Evolutionary conservation across 495 filamentous ascomycete genomes (phyloP).

Genomic region (Penicillium cosmopolitanum): DNA sequence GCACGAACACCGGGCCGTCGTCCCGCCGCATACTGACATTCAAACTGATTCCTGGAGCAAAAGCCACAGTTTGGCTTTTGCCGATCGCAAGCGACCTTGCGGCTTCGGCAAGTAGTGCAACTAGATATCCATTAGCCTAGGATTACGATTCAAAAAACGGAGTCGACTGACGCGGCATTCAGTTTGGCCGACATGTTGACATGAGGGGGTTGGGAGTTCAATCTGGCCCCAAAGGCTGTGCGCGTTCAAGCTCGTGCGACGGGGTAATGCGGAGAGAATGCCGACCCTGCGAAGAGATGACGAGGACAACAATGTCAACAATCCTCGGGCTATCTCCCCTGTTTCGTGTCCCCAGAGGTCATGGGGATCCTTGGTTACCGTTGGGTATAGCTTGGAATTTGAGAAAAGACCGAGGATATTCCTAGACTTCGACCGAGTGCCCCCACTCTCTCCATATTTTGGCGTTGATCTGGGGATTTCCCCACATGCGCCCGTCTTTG

Average conservation of each 20-base stretch:
- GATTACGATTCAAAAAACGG: background rate
- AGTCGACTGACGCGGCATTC: background rate
- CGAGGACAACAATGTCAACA: background rate
- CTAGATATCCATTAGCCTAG: background rate
- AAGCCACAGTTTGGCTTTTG: conserved; percentile 26
- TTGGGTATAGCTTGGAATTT: background rate
- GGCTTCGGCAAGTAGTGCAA: conserved; percentile 21
- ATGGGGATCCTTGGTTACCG: background rate
- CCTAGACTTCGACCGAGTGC: background rate
- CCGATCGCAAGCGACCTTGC: conserved; percentile 29
- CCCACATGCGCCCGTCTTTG: background rate
- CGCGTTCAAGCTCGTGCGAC: background rate
- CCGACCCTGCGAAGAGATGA: background rate
- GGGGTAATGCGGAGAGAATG: background rate
- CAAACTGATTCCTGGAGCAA: conserved; percentile 19
- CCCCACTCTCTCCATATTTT: background rate
- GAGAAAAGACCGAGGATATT: background rate
- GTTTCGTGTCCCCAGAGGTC: background rate
- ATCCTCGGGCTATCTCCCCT: background rate
- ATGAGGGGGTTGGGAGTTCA: background rate
- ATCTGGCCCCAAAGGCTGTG: background rate
- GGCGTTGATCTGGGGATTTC: background rate
- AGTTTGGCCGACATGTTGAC: background rate
- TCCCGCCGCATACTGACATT: conserved; percentile 24
- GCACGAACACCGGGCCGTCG: conserved; percentile 30